Conservation (phyloP, 2,329 filamentous ascomycete genomes). For the Fusarium sp. region DNA sequence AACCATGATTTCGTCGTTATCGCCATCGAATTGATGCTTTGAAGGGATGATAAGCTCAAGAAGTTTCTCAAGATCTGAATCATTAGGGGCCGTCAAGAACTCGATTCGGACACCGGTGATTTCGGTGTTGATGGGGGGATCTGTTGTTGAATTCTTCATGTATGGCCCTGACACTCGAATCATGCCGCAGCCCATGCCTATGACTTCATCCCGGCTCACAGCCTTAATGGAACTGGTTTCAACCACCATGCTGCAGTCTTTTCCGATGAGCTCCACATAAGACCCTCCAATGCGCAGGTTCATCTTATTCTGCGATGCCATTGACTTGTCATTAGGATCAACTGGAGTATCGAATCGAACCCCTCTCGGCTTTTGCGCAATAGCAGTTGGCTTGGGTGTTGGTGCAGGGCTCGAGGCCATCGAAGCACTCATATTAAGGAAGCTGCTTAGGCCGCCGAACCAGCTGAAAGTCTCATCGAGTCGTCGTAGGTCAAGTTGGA, state of each 20-base stretch:
- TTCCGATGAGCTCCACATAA: conserved; percentile 79
- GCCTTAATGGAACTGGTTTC: conserved; percentile 86
- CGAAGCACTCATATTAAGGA: conserved; percentile 88
- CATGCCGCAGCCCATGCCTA: conserved; percentile 79
- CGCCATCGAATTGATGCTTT: conserved; percentile 85
- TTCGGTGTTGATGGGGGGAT: conserved; percentile 71
- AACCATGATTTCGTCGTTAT: conserved; percentile 92
- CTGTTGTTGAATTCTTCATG: conserved; percentile 60
- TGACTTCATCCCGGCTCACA: conserved; percentile 76
- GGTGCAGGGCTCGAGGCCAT: conserved; percentile 78
- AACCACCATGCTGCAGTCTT: conserved; percentile 77
- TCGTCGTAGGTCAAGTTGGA: conserved; percentile 81
- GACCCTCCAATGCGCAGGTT: conserved; percentile 82
- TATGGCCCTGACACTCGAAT: conserved; percentile 80
- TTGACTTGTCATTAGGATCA: conserved; percentile 59
- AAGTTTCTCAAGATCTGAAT: conserved; percentile 83
- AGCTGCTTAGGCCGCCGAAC: conserved; percentile 91
- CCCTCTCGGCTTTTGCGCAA: conserved; percentile 61
- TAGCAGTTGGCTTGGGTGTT: conserved; percentile 50
- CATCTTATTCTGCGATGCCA: conserved; percentile 70
- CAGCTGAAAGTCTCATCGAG: conserved; percentile 88
- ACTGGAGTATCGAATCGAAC: conserved; percentile 69
- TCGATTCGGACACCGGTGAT: conserved; percentile 76
- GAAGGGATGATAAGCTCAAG: conserved; percentile 91
- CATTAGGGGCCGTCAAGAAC: conserved; percentile 77